These are phyloP conservation scores for Solanum pinnatisectum DNA, from an alignment of 257 asterid species.

Conservation along the genomic window DNA sequence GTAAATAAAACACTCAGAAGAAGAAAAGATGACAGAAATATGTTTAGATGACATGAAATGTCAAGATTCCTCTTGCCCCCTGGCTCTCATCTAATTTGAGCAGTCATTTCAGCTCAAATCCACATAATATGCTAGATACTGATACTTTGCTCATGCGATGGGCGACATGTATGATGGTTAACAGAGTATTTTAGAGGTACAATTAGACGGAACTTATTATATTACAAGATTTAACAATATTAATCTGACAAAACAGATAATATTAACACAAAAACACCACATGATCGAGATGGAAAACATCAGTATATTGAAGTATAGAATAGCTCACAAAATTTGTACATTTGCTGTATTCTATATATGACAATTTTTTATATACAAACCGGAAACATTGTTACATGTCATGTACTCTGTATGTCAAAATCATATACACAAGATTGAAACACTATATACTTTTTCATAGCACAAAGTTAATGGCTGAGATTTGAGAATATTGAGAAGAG, in stretches of 20 bases:
- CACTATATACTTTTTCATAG: not conserved
- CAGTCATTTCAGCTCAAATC: not conserved
- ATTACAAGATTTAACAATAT: not conserved
- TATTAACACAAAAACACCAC: not conserved
- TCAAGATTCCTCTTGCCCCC: not conserved
- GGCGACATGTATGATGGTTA: not conserved
- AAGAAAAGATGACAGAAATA: not conserved
- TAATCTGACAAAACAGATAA: not conserved
- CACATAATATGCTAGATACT: not conserved
- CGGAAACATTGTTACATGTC: not conserved
- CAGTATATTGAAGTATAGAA: not conserved
- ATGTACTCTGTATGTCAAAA: not conserved
- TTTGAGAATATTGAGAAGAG: conserved; percentile 17
- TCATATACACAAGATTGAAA: not conserved
- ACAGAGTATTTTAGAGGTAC: not conserved
- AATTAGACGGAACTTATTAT: not conserved
- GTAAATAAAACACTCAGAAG: not conserved
- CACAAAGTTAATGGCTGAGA: conserved; percentile 13
- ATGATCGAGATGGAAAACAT: not conserved
- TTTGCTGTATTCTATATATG: not conserved
- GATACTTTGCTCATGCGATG: not conserved
- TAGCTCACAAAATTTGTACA: not conserved
- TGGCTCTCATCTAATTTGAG: not conserved
- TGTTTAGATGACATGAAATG: not conserved
- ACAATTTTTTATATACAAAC: not conserved